A percentile compares a stretch with the other conserved stretches of the same genome.
These are phyloP conservation scores for Neocucurbitaria cava DNA, from an alignment of 2,329 filamentous ascomycete species.

Conservation along the genomic window DNA sequence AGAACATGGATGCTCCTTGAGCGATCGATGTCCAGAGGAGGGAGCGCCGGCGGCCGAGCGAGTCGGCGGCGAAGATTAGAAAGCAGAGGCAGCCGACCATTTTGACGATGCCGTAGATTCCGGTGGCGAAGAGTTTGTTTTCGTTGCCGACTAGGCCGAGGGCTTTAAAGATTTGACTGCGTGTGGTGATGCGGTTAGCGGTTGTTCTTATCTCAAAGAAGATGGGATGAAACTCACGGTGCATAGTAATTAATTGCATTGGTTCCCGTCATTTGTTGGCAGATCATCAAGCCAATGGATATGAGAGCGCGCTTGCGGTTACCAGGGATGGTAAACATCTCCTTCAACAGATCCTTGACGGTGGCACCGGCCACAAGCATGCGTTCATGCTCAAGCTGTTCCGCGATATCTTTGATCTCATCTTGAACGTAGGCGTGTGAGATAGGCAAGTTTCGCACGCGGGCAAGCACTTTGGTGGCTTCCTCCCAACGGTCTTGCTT, in stretches of 20 bases:
- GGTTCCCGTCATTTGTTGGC: slow-evolving; percentile 74
- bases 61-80: slow-evolving; percentile 72
- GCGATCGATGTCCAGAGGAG: slow-evolving; percentile 70
- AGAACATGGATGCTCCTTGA: slow-evolving; percentile 69
- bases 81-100: slow-evolving; percentile 69
- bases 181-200: no score
- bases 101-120: slow-evolving; percentile 76
- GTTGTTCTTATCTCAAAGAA: no score
- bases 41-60: slow-evolving; percentile 68
- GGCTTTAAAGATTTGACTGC: slow-evolving; percentile 70
- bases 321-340: slow-evolving; percentile 55
- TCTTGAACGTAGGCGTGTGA: slow-evolving; percentile 46
- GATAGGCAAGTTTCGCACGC: slow-evolving; percentile 60
- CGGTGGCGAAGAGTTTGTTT: slow-evolving; percentile 72
- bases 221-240: no score
- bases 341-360: slow-evolving; percentile 49
- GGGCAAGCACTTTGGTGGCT: slow-evolving; percentile 63
- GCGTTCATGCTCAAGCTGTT: slow-evolving; percentile 61
- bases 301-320: slow-evolving; percentile 70
- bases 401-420: slow-evolving; percentile 47
- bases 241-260: slow-evolving; percentile 67
- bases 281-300: slow-evolving; percentile 69
- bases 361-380: slow-evolving; percentile 60
- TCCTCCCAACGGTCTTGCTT: slow-evolving; percentile 73
- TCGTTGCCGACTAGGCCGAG: slow-evolving; percentile 66